Conservation (phyloP, 371 early-diverging fungal species). For the Mortierella sp. region DNA sequence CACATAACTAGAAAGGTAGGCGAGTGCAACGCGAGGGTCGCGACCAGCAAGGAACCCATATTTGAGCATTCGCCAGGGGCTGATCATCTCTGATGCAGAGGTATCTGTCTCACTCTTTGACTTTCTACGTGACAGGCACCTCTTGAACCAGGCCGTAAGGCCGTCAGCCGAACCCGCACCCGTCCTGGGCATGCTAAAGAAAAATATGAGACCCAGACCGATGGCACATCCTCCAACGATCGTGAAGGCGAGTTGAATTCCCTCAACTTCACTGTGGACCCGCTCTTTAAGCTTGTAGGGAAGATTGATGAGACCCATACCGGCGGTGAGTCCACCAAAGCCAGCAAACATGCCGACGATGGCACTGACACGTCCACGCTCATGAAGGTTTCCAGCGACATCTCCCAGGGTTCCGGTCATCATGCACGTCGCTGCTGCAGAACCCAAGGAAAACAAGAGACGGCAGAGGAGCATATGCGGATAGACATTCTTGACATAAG, state of each 20-base stretch:
- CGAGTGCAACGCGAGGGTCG: conserved; percentile 71
- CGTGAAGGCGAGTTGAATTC: conserved; percentile 44
- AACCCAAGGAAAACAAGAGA: conserved; percentile 73
- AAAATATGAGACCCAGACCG: conserved; percentile 50
- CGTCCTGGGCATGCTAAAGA: conserved; percentile 56
- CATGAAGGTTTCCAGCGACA: conserved; percentile 56
- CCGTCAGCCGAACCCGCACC: conserved; percentile 8
- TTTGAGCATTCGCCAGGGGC: conserved; percentile 29
- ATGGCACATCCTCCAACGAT: conserved; percentile 60
- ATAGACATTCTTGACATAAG: conserved; percentile 58
- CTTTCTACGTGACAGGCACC: not conserved
- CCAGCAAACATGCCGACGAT: conserved; percentile 66
- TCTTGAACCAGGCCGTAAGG: conserved; percentile 8
- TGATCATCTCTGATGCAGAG: not conserved
- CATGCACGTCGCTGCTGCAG: conserved; percentile 78
- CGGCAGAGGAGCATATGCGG: conserved; percentile 64
- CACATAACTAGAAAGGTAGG: conserved; percentile 70
- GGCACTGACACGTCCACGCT: conserved; percentile 63
- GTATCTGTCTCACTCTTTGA: not conserved
- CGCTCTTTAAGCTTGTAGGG: conserved; percentile 53
- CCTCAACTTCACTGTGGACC: conserved; percentile 31
- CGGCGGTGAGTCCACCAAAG: conserved; percentile 63
- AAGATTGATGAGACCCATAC: conserved; percentile 58
- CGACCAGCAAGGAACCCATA: conserved; percentile 63
- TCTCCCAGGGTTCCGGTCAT: conserved; percentile 70